Evolutionary conservation across 2,329 filamentous ascomycete species (phyloP), one percentile per base, ranked within the genome.

Genomic region (Coniella lustricola): DNA sequence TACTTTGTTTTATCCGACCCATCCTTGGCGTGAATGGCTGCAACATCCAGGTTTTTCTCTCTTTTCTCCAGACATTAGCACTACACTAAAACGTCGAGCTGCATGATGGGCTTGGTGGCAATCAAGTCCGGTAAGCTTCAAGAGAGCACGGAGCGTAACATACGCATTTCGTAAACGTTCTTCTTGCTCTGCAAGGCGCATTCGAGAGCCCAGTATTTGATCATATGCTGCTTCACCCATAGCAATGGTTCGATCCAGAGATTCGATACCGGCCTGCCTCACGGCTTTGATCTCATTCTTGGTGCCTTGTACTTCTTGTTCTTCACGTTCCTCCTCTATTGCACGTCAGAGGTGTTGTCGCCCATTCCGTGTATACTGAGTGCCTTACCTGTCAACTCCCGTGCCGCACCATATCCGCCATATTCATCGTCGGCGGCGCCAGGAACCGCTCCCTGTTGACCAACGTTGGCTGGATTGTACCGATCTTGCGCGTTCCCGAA

Each of bases 31-130:
- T 90, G 83, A 54, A 84, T 84, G n/a, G 79, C 70, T 3, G 89
- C 85, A 55, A 87, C 73, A 58, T 95, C 88, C 49, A 96, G 75
- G 59, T 91, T 89, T 65, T 80, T 81, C 65, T 95, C 87, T 14
- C 44, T 42, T n/a, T n/a, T n/a, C n/a, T n/a, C n/a, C n/a, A n/a
- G n/a, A n/a, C n/a, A n/a, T n/a, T n/a, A n/a, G n/a, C n/a, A n/a
- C n/a, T n/a, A n/a, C n/a, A n/a, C n/a, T n/a, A n/a, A n/a, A n/a
- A n/a, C n/a, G n/a, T n/a, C n/a, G n/a, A n/a, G n/a, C n/a, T n/a
- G n/a, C n/a, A n/a, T n/a, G n/a, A n/a, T n/a, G n/a, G n/a, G n/a
- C n/a, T n/a, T n/a, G n/a, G n/a, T n/a, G n/a, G n/a, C n/a, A n/a
- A n/a, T n/a, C n/a, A n/a, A n/a, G n/a, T n/a, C n/a, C n/a, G n/a